Percentiles rank a stretch among this genome's conserved stretches.
Conservation (phyloP, 108 stramenopile genomes). For the Asterionellopsis glacialis region DNA sequence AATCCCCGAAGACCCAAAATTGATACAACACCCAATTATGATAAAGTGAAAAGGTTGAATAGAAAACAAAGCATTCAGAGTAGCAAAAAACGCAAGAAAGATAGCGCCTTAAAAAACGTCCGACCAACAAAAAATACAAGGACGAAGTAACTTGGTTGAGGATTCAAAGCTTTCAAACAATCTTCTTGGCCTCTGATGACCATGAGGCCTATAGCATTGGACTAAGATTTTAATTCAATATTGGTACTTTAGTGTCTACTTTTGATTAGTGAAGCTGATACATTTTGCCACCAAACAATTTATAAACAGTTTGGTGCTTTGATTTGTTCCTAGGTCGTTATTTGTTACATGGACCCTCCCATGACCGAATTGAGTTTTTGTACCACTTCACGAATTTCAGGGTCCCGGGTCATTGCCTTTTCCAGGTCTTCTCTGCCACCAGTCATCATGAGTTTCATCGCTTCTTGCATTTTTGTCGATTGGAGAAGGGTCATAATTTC, state of each 20-base stretch:
- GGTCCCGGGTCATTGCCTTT: constrained; percentile 37
- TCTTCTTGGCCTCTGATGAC: too few species aligned
- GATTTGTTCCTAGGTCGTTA: too few species aligned
- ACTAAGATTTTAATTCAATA: too few species aligned
- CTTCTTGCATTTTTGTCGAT: constrained; percentile 55
- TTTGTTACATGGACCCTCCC: constrained; percentile 6
- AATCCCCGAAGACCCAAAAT: constrained; percentile 42
- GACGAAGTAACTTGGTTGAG: too few species aligned
- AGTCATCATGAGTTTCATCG: constrained; percentile 55
- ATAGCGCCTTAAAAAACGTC: too few species aligned
- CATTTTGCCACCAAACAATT: too few species aligned
- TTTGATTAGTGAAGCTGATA: too few species aligned
- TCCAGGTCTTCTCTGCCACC: constrained; percentile 49
- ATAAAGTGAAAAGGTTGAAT: constrained; percentile 54
- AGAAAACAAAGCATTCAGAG: constrained; percentile 26
- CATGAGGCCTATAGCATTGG: too few species aligned
- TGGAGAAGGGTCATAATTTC: constrained; percentile 55
- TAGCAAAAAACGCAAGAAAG: constrained; percentile 2
- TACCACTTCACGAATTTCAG: constrained; percentile 42
- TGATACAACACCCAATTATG: constrained; percentile 76
- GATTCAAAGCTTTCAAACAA: too few species aligned
- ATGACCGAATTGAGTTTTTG: constrained; percentile 40
- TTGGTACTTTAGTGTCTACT: too few species aligned
- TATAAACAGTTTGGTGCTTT: too few species aligned
- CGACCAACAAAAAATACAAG: too few species aligned